phyloP scores from a whole-genome alignment of 2,329 filamentous ascomycete species.

The Ophiosphaerella narmari region DNA sequence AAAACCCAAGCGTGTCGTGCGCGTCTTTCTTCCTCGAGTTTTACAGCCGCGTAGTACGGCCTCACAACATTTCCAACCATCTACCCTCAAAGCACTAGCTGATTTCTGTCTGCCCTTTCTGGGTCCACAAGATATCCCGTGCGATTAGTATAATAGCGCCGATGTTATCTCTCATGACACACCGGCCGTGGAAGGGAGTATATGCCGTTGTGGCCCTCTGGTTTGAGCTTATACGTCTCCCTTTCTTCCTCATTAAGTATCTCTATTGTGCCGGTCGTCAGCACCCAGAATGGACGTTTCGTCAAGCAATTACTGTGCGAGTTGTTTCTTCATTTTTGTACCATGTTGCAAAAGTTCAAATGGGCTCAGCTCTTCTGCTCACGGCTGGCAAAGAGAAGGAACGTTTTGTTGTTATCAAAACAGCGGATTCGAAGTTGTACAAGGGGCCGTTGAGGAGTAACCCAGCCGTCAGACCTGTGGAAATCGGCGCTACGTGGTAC shows the following conservation, averaged over 20 bases:
- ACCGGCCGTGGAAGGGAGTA: constrained; percentile 38
- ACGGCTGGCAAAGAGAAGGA: constrained; percentile 45
- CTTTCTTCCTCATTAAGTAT: constrained; percentile 49
- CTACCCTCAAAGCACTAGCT: neutral
- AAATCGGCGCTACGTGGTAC: constrained; percentile 52
- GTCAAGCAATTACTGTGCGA: constrained; percentile 45
- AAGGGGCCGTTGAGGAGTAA: constrained; percentile 38
- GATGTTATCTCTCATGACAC: neutral
- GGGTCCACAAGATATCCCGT: neutral
- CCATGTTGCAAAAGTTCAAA: constrained; percentile 36
- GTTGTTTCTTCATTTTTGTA: constrained; percentile 40
- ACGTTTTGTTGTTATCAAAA: constrained; percentile 43
- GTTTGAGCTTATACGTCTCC: constrained; percentile 43
- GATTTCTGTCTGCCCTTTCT: too few species aligned
- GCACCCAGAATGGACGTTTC: constrained; percentile 46
- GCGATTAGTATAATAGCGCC: neutral
- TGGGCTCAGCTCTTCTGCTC: constrained; percentile 38
- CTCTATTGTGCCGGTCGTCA: constrained; percentile 44
- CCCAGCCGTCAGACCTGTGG: constrained; percentile 40
- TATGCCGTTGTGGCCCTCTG: constrained; percentile 44
- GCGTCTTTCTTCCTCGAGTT: too few species aligned
- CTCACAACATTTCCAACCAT: too few species aligned
- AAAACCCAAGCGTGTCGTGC: too few species aligned
- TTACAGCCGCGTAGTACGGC: too few species aligned
- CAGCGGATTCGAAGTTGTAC: constrained; percentile 26